Evolutionary conservation across 306 rosid genomes (phyloP).

Genomic region (Myrica gale): DNA sequence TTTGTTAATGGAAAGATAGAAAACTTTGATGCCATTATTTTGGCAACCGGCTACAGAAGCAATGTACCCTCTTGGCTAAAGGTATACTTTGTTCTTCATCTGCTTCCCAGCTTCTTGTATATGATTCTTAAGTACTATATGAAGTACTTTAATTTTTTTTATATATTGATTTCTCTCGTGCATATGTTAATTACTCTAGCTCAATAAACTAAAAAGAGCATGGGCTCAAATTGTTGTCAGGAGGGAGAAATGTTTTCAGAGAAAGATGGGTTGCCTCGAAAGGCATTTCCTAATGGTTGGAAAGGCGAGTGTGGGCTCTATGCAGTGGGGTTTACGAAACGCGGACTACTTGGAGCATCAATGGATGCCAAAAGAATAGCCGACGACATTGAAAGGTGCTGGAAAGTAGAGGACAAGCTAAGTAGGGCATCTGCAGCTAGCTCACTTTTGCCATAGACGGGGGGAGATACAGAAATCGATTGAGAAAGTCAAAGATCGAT

Average conservation of each 20-base stretch:
- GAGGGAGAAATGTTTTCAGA: constrained; percentile 78
- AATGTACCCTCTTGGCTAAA: constrained; percentile 96
- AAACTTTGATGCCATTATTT: constrained; percentile 74
- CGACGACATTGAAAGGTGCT: constrained; percentile 63
- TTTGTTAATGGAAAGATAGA: constrained; percentile 66
- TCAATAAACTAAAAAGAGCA: background rate
- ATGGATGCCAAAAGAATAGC: constrained; percentile 83
- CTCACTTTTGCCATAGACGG: background rate
- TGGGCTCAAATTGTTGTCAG: constrained; percentile 33
- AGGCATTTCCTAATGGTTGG: constrained; percentile 89
- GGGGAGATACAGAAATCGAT: background rate
- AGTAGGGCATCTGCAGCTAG: background rate
- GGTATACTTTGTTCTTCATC: constrained; percentile 37
- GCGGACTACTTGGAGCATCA: constrained; percentile 81
- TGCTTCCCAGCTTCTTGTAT: background rate
- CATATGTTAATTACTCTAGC: constrained; percentile 3
- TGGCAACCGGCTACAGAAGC: constrained; percentile 98
- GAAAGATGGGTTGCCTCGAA: constrained; percentile 77
- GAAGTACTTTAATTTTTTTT: background rate
- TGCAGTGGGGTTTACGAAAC: constrained; percentile 92
- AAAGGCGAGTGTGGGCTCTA: constrained; percentile 82
- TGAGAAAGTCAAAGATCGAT: background rate
- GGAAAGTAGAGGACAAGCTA: constrained; percentile 58
- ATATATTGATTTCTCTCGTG: background rate
- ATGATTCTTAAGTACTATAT: background rate